A percentile compares a stretch with the other conserved stretches of the same genome.
These are phyloP conservation scores for Dactylorhiza incarnata DNA, from an alignment of 106 monocot species.

Conservation along the genomic window DNA sequence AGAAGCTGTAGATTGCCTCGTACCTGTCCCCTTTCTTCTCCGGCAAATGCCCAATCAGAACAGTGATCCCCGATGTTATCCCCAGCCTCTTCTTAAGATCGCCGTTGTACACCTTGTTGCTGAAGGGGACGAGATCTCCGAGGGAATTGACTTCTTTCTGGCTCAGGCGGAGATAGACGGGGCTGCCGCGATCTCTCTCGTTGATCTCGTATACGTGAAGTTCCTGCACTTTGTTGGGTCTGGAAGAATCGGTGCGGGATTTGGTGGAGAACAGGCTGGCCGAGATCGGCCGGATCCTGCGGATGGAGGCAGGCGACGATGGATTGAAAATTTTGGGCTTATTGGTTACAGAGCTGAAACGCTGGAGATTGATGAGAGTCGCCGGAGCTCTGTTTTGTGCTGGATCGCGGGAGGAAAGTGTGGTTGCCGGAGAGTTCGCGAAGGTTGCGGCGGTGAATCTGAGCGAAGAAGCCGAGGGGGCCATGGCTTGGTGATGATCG, in stretches of 20 bases:
- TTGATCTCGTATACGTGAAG: slow-evolving; percentile 49
- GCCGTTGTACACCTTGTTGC: slow-evolving; percentile 43
- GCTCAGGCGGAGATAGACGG: slow-evolving; percentile 39
- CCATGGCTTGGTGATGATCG: not conserved
- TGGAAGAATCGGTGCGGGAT: not conserved
- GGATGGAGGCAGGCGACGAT: not conserved
- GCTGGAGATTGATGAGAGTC: not conserved
- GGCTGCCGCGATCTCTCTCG: slow-evolving; percentile 43
- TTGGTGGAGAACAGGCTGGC: slow-evolving; percentile 14
- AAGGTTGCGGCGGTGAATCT: not conserved
- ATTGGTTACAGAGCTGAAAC: not conserved
- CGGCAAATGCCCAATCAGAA: slow-evolving; percentile 36
- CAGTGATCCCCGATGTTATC: slow-evolving; percentile 43
- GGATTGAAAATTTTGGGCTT: not conserved
- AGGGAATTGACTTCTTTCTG: slow-evolving; percentile 23
- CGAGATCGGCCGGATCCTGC: not conserved
- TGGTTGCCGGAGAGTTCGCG: not conserved
- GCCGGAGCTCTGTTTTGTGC: not conserved
- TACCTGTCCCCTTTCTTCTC: slow-evolving; percentile 42
- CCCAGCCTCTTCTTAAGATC: slow-evolving; percentile 53
- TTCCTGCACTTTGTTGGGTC: slow-evolving; percentile 32
- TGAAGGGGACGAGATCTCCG: slow-evolving; percentile 50
- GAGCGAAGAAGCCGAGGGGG: not conserved
- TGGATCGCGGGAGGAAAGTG: too few relatives aligned
- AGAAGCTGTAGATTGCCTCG: slow-evolving; percentile 65